Percentiles rank a stretch among this genome's conserved stretches.
These are phyloP conservation scores for Starmera amethionina DNA, from an alignment of 805 yeast genomes.

Conservation along the genomic window DNA sequence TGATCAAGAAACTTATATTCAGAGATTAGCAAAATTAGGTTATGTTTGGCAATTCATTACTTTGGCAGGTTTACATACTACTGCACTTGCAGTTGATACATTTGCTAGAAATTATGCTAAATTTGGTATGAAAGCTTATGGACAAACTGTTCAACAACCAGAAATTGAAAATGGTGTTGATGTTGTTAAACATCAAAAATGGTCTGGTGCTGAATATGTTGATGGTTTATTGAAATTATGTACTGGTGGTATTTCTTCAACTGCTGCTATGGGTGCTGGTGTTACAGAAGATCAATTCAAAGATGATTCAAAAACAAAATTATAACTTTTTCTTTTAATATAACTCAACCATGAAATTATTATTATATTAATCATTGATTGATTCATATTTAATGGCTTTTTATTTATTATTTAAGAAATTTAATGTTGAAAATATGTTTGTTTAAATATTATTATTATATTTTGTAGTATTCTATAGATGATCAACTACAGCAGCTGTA, in stretches of 20 bases:
- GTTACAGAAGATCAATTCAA: conserved; percentile 96
- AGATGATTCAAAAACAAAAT: conserved; percentile 8
- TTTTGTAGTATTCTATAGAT: too few relatives aligned
- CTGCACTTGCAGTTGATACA: conserved; percentile 82
- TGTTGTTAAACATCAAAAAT: conserved; percentile 94
- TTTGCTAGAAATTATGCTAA: conserved; percentile 71
- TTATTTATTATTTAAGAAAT: too few relatives aligned
- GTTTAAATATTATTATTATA: too few relatives aligned
- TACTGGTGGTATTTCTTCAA: conserved; percentile 88
- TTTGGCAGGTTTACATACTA: conserved; percentile 92
- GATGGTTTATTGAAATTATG: conserved; percentile 84
- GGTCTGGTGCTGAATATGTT: conserved; percentile 98
- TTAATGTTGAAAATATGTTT: too few relatives aligned
- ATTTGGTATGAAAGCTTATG: conserved; percentile 94
- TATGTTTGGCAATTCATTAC: conserved; percentile 98
- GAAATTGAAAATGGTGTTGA: conserved; percentile 88
- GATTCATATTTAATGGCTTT: too few relatives aligned
- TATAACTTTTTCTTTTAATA: too few relatives aligned
- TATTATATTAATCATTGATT: too few relatives aligned
- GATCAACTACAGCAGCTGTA: too few relatives aligned
- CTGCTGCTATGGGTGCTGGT: conserved; percentile 98
- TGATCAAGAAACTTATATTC: conserved; percentile 87
- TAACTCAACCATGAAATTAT: too few relatives aligned
- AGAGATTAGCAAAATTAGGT: conserved; percentile 79
- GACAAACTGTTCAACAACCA: conserved; percentile 73